These are phyloP conservation scores for Flaveria robusta DNA, from an alignment of 129 eudicot species.

Conservation along the genomic window DNA sequence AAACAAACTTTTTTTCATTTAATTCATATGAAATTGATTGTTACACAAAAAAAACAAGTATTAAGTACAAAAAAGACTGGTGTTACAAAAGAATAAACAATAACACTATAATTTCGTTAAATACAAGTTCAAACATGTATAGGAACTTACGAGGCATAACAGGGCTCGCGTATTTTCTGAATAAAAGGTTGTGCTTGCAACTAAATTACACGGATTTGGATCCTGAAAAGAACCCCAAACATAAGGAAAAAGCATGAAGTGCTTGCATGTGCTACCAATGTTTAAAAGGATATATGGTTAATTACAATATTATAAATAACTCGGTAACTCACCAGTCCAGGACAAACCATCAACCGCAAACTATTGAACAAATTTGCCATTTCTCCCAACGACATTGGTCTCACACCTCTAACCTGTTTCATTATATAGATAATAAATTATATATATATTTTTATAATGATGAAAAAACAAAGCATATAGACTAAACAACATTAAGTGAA, in stretches of 20 bases:
- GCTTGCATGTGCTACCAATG: not conserved
- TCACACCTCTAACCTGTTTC: constrained; percentile 91
- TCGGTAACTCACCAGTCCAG: constrained; percentile 81
- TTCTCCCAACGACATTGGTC: constrained; percentile 85
- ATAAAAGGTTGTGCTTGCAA: constrained; percentile 89
- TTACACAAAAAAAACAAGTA: not conserved
- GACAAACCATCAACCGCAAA: constrained; percentile 65
- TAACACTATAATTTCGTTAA: not conserved
- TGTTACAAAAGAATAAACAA: not conserved
- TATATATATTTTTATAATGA: not conserved
- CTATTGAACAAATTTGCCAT: constrained; percentile 86
- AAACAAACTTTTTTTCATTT: not conserved
- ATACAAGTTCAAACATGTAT: not conserved
- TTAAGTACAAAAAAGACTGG: not conserved
- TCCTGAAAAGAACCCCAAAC: constrained; percentile 53
- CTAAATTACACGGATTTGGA: constrained; percentile 89
- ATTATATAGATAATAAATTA: constrained; percentile 12
- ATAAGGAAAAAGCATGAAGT: not conserved
- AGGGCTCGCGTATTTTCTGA: constrained; percentile 93
- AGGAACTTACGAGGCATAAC: constrained; percentile 78
- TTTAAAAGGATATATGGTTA: not conserved
- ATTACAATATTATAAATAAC: constrained; percentile 29
- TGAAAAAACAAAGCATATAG: not conserved
- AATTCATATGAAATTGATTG: not conserved
- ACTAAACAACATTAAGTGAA: constrained; percentile 14